These are phyloP conservation scores for Helotiales sp. DNA, from an alignment of 2,329 filamentous ascomycete genomes.

Conservation along the genomic window DNA sequence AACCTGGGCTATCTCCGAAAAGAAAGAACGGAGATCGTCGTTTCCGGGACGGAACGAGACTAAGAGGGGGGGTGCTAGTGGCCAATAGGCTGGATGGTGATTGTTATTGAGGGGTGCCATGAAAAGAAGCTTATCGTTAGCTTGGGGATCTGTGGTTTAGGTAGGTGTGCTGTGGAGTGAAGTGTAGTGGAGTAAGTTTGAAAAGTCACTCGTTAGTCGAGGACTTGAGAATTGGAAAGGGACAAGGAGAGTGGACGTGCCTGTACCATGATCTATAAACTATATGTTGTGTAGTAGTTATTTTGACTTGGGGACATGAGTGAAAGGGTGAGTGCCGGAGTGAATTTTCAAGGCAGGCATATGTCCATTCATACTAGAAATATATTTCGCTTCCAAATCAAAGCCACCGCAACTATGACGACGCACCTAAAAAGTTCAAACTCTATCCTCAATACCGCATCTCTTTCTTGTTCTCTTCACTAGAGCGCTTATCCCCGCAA, in stretches of 20 bases:
- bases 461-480: not conserved
- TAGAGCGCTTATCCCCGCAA: not conserved
- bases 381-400: no score
- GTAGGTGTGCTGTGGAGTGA: not conserved
- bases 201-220: no score
- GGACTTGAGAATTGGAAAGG: no score
- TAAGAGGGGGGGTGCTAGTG: not conserved
- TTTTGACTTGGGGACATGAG: no score
- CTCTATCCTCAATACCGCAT: not conserved
- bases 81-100: not conserved
- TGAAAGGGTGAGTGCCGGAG: no score
- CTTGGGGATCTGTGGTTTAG: not conserved
- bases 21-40: not conserved
- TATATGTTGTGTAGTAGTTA: no score
- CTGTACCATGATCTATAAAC: no score
- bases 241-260: no score
- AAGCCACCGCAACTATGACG: not conserved
- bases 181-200: no score
- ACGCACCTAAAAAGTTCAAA: not conserved
- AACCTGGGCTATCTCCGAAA: not conserved
- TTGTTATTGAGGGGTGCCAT: not conserved
- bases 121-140: not conserved
- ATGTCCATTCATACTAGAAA: no score
- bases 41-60: conserved; percentile 5
- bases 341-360: no score